Base-by-base conservation (phyloP, 129 eudicot genomes). In the Erigeron canadensis region DNA sequence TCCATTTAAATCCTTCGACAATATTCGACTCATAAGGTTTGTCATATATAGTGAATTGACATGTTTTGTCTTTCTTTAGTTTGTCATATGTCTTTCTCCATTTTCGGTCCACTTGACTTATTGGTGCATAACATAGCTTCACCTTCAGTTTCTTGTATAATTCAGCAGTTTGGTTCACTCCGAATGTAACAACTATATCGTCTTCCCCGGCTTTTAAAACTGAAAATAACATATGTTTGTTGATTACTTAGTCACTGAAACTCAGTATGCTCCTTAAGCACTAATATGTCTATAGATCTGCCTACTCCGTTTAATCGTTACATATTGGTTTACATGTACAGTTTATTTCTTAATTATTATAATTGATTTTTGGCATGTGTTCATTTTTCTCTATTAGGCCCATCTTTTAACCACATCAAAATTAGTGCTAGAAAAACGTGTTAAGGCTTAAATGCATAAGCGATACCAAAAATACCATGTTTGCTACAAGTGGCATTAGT, bases 71-170 rank as follows among this genome's bases (percentile, higher is more conserved):
- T 67, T 77, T 81, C 70, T 63, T 61, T 42, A 81, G 18, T 22
- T 72, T 67, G 48, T 81, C 81, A 8, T 47, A 18, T 2, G 85
- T 81, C 23, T 63, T 77, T 70, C 85, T 81, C 85, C 85, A 81
- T 77, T 63, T 59, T 55, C 85, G 68, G 46, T 81, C 85, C 16
- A 72, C 60, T 67, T 81, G 85, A 69, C 82, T 81, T 40, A 81
- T 41, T 0, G 85, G 85, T 43, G 85, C 85, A 17, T 72, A 81
- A 59, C 85, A 81, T 2, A 81, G 85, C 76, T 81, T 81, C 62
- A 77, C 75, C 60, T 81, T 77, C 63, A 68, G 65, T 38, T 34
- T 44, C 60, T 53, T 77, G 72, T 77, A 81, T 23, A 56, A 72
- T 16, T 53, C 75, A 8, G 74, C 38, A 8, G 73, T 76, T 19